Evolutionary conservation across 352 stramenopile genomes (phyloP), one percentile per base, ranked within the genome.

Genomic region (Phytophthora meadii): DNA sequence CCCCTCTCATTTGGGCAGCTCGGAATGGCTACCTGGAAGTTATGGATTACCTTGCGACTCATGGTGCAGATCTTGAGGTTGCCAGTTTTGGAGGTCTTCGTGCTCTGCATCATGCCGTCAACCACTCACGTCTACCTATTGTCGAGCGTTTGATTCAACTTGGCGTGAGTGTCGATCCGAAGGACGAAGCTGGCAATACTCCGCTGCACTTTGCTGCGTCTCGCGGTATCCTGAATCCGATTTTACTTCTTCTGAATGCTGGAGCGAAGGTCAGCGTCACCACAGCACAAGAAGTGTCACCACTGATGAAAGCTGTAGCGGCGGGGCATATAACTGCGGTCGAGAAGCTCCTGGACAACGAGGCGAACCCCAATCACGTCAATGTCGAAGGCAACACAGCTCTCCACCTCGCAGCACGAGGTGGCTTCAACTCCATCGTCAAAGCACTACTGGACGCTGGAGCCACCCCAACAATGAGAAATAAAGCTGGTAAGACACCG

Each of bases 291-390:
- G 88, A 93, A 32, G 79, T 90, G 17, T 96, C 91, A 22, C 88
- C 90, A 42, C 60, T 97, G 22, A 92, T 97, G 79, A 95, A 94
- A 56, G 90, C 91, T 4, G 82, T 85, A 32, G 90, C 77, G n/a
- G 88, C 82, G 1, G 89, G 89, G 10, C 90, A 97, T 55, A 42
- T 76, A 9, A 88, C 87, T 5, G 83, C 85, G 7, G 84, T 93
- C n/a, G 90, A 95, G 65, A 95, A 95, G 72, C 82, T 96, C n/a
- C 68, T 95, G 28, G 84, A 92, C 49, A 86, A 85, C 65, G 87
- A 89, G 36, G 88, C 84, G n/a, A 90, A 75, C 47, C 72, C 73
- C 6, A 87, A 86, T 27, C 68, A 76, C 41, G 71, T 67, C n/a
- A 93, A 95, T 54, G 28, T 63, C 4, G 84, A 95, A 49, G 88